Conservation (phyloP, 257 asterid species). For the Capsicum rhomboideum region DNA sequence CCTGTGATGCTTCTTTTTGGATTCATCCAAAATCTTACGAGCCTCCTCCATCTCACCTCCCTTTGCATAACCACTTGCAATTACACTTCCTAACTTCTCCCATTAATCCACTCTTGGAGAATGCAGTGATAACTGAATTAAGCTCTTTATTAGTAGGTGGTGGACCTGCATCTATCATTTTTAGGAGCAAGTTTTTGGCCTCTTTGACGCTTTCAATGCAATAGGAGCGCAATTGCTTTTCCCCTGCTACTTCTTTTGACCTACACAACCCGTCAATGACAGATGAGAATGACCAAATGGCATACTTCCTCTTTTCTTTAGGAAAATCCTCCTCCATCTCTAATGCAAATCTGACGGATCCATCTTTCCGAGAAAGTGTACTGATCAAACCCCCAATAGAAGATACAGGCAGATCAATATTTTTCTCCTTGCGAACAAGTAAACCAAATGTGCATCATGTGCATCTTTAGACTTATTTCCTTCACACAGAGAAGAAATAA, state of each 20-base stretch:
- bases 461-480: slow-evolving; percentile 54
- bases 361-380: slow-evolving; percentile 39
- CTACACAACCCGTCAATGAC: slow-evolving; percentile 59
- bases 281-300: slow-evolving; percentile 46
- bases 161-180: slow-evolving; percentile 38
- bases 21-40: slow-evolving; percentile 50
- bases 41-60: slow-evolving; percentile 67
- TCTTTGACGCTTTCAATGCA: slow-evolving; percentile 34
- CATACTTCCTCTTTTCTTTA: slow-evolving; percentile 31
- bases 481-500: slow-evolving; percentile 52
- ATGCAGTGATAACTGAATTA: slow-evolving; percentile 54
- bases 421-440: slow-evolving; percentile 59
- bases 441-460: slow-evolving; percentile 72
- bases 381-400: slow-evolving; percentile 35
- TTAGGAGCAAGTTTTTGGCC: slow-evolving; percentile 49
- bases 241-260: slow-evolving; percentile 35
- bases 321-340: slow-evolving; percentile 48
- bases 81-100: slow-evolving; percentile 51
- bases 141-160: slow-evolving; percentile 24
- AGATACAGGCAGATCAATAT: slow-evolving; percentile 30
- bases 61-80: slow-evolving; percentile 58
- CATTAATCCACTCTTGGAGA: slow-evolving; percentile 51
- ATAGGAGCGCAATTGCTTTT: neutral
- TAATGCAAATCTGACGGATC: slow-evolving; percentile 46
- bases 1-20: slow-evolving; percentile 53